These are phyloP conservation scores for Berberis vulgaris DNA, from an alignment of 164 flowering plant species.

Conservation along the genomic window DNA sequence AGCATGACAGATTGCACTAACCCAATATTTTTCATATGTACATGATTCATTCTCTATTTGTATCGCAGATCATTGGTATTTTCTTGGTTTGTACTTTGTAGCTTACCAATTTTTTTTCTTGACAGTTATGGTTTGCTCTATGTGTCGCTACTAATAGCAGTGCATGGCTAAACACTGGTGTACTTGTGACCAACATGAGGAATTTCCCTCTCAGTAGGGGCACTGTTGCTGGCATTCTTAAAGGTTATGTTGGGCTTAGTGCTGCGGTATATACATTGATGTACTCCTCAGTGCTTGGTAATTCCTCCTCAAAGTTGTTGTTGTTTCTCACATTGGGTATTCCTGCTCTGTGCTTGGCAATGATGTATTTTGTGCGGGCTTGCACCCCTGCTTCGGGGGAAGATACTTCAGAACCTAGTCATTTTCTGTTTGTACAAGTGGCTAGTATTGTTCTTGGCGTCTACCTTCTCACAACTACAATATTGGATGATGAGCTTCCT, in stretches of 20 bases:
- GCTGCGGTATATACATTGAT: conserved; percentile 83
- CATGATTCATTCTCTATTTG: too few relatives aligned
- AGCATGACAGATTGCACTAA: too few relatives aligned
- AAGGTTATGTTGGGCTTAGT: conserved; percentile 78
- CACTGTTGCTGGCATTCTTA: conserved; percentile 80
- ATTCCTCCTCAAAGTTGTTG: conserved; percentile 55
- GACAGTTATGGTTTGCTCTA: conserved; percentile 75
- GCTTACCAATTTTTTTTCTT: background rate
- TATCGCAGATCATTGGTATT: too few relatives aligned
- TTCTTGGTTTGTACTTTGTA: too few relatives aligned
- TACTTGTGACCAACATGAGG: conserved; percentile 86
- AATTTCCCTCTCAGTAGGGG: conserved; percentile 82
- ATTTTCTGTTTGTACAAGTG: conserved; percentile 62
- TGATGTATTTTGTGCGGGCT: conserved; percentile 70
- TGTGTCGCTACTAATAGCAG: conserved; percentile 66
- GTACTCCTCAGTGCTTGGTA: conserved; percentile 40
- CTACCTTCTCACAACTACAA: conserved; percentile 61
- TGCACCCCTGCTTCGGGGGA: conserved; percentile 74
- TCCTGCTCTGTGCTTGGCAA: conserved; percentile 50
- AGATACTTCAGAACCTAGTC: conserved; percentile 39
- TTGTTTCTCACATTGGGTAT: conserved; percentile 68
- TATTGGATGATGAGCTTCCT: conserved; percentile 31
- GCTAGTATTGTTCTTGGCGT: conserved; percentile 59
- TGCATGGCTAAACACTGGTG: conserved; percentile 75
- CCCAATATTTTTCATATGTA: too few relatives aligned